Base-by-base conservation (phyloP, 768 basidiomycete species). In the Mrakia hoshinonis region DNA sequence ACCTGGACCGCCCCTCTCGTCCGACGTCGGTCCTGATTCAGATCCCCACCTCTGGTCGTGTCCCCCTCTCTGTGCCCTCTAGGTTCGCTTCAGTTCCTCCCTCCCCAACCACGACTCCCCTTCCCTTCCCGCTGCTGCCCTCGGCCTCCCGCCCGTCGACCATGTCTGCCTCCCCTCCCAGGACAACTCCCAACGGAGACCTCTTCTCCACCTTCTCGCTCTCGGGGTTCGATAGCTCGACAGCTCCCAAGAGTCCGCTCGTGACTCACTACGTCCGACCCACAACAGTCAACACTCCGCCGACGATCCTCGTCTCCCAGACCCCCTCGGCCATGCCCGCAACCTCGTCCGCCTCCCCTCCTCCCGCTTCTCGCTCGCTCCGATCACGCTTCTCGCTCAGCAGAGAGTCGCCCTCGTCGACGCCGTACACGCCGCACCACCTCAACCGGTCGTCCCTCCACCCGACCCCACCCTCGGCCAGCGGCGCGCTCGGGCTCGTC, bases 381-480 rank as follows among this genome's bases (percentile, higher is more conserved):
- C 63, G 63, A 7, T 48, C 63, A 20, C 63, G 63, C 22, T 24
- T 65, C 22, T 65, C 63, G 22, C 63, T 65, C 12, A 29, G 39
- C 26, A 39, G 46, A 26, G 46, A 7, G 7, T 20, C 43, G 2
- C 38, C 38, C 7, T n/a, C 62, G 46, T 47, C 63, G 43, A 20
- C 38, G 18, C 38, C 49, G 9, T 51, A 51, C 49, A 51, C 49
- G 9, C 49, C 49, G 6, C 49, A 51, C 22, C 49, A 51, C 22
- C 49, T 51, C 49, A 43, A 7, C 43, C 15, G 7, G 43, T 6
- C 43, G n/a, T 18, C 22, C 20, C 60, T 18, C 39, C 20, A 65
- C 26, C 39, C n/a, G 34, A 51, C 5, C 49, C n/a, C 22, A 18
- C 9, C 49, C n/a, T 24, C 49, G 49, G 22, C 36, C 58, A 38